Base-by-base conservation (phyloP, 2,329 filamentous ascomycete species). In the Fusarium caatingaense region DNA sequence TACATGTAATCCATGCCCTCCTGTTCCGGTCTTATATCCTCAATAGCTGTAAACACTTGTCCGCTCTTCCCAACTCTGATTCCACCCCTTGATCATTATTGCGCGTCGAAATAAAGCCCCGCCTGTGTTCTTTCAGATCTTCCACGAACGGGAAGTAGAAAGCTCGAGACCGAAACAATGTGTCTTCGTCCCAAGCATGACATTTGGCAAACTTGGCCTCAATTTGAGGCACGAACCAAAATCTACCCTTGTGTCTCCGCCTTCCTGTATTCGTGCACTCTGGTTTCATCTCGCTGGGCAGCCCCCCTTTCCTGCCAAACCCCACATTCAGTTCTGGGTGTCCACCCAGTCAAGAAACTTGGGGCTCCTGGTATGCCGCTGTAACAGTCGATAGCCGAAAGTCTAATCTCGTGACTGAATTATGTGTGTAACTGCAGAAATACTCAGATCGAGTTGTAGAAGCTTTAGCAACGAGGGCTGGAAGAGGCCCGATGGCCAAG, bases 391-490 rank as follows among this genome's bases (percentile, higher is more conserved):
- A 8, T n/a, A n/a, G 12, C 3, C 3, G 45, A 47, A 6, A 47
- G 23, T 6, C 5, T 23, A 5, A 28, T 28, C 8, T 47, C 13
- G 13, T n/a, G n/a, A n/a, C n/a, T n/a, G n/a, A n/a, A n/a, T n/a
- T 30, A 16, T 5, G 6, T 48, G 25, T 48, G 46, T 2, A 16
- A 18, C n/a, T 30, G 13, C 15, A 9, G 12, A n/a, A 6, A 9
- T 2, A 5, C 20, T 30, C 15, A 30, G n/a, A 1, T 37, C 32
- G 5, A 11, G 16, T 37, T 37, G 34, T 37, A 11, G 34, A 37
- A 11, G 9, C 0, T 37, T 6, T n/a, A n/a, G 4, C 34, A 1
- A 37, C 0, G 34, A 5, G 1, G 34, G 34, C 10, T 37, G 34
- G 34, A 37, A n/a, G 34, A 37, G 18, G 9, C 34, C 34, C 34